A percentile compares a stretch with the other conserved stretches of the same genome.
Evolutionary conservation across 306 rosid species (phyloP).

Genomic region (Dalbergia cultrata): DNA sequence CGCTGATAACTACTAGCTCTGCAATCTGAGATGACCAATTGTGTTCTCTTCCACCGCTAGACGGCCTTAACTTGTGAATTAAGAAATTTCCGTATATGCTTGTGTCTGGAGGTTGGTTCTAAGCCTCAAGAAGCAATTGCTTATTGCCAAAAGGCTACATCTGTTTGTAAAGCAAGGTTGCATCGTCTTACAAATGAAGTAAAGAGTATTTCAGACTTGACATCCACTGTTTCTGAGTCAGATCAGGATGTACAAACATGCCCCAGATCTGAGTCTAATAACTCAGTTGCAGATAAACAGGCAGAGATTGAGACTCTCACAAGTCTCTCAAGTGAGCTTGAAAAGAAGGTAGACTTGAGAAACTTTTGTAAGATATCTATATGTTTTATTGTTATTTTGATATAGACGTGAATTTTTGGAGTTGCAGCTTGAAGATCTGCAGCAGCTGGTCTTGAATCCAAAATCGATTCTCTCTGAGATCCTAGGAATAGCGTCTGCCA

Average conservation of each 20-base stretch:
- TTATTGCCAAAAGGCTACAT: constrained; percentile 80
- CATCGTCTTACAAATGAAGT: constrained; percentile 71
- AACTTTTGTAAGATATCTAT: background rate
- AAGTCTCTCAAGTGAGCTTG: constrained; percentile 84
- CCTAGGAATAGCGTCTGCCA: constrained; percentile 71
- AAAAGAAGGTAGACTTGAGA: constrained; percentile 73
- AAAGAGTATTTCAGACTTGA: constrained; percentile 58
- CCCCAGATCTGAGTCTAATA: constrained; percentile 51
- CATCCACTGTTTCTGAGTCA: constrained; percentile 55
- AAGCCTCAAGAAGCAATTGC: constrained; percentile 84
- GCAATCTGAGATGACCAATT: constrained; percentile 18
- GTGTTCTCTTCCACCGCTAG: constrained; percentile 28
- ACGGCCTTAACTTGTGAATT: constrained; percentile 60
- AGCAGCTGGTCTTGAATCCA: constrained; percentile 78
- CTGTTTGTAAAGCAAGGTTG: constrained; percentile 79
- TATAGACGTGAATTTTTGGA: constrained; percentile 25
- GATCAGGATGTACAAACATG: constrained; percentile 51
- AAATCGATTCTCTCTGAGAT: constrained; percentile 81
- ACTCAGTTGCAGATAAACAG: constrained; percentile 61
- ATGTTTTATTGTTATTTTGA: constrained; percentile 20
- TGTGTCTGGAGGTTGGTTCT: constrained; percentile 86
- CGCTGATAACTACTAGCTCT: constrained; percentile 4
- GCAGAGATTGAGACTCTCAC: constrained; percentile 85
- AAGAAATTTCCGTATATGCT: constrained; percentile 90
- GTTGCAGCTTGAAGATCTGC: constrained; percentile 96